Evolutionary conservation across 2,329 filamentous ascomycete species (phyloP).

Genomic region (Colletotrichum paranaense): DNA sequence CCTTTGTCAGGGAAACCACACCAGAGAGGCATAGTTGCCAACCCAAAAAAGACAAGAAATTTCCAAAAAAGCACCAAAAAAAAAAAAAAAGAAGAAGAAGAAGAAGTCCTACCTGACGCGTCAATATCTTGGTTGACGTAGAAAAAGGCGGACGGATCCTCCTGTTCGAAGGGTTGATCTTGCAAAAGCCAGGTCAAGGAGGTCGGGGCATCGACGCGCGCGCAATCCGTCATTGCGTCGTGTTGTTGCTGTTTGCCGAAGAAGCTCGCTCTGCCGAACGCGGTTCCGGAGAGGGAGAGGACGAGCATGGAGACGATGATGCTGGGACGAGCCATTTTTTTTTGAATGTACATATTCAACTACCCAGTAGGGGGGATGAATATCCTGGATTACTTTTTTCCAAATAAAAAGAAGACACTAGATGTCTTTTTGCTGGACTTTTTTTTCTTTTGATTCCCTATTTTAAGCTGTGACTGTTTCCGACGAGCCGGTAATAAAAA

Average conservation of each 20-base stretch:
- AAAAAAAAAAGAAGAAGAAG: no score
- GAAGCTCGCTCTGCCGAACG: not conserved
- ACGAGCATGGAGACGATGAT: conserved; percentile 14
- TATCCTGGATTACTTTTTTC: not conserved
- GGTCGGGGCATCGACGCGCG: conserved; percentile 23
- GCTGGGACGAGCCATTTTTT: conserved; percentile 34
- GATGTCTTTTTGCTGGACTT: not conserved
- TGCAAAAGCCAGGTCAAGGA: conserved; percentile 31
- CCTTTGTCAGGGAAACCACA: not conserved
- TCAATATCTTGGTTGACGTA: conserved; percentile 35
- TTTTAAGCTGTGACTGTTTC: not conserved
- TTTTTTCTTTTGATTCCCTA: not conserved
- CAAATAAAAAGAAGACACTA: not conserved
- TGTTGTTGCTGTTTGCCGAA: not conserved
- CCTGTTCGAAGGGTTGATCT: conserved; percentile 34
- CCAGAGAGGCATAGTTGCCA: not conserved
- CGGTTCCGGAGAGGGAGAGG: conserved; percentile 20
- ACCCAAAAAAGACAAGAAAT: not conserved
- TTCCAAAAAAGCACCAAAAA: no score
- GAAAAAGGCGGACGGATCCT: conserved; percentile 34
- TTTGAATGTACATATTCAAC: conserved; percentile 15
- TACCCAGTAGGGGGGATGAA: not conserved
- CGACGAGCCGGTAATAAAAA: not conserved
- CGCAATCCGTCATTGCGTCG: conserved; percentile 3
- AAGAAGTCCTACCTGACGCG: conserved; percentile 19